Evolutionary conservation across 1,139 yeast genomes (phyloP).

Genomic region (Geotrichum bryndzae): DNA sequence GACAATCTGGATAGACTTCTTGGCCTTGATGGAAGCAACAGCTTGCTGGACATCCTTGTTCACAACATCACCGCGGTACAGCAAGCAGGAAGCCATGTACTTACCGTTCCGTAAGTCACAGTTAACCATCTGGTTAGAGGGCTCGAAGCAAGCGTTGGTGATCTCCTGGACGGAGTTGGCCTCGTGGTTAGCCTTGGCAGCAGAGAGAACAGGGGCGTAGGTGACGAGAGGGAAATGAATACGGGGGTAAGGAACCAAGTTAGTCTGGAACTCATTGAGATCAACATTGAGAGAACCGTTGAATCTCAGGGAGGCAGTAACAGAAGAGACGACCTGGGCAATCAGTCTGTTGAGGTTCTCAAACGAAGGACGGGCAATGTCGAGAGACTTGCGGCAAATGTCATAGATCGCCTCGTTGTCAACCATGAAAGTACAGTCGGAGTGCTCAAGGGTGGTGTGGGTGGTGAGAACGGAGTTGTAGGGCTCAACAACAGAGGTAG

Average conservation of each 20-base stretch:
- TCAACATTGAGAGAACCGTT: slow-evolving; percentile 96
- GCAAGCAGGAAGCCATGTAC: slow-evolving; percentile 96
- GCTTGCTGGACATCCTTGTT: slow-evolving; percentile 96
- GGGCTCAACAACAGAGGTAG: slow-evolving; percentile 97
- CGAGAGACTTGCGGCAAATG: slow-evolving; percentile 93
- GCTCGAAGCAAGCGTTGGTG: slow-evolving; percentile 96
- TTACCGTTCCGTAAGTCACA: slow-evolving; percentile 96
- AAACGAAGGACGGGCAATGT: slow-evolving; percentile 85
- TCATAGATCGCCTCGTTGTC: slow-evolving; percentile 98
- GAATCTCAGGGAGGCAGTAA: slow-evolving; percentile 95
- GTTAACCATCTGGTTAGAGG: slow-evolving; percentile 97
- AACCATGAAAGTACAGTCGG: slow-evolving; percentile 98
- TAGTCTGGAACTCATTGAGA: slow-evolving; percentile 94
- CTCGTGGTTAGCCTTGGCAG: slow-evolving; percentile 88
- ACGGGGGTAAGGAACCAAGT: slow-evolving; percentile 97
- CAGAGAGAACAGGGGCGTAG: slow-evolving; percentile 91
- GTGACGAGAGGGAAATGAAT: slow-evolving; percentile 98
- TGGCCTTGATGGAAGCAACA: slow-evolving; percentile 85
- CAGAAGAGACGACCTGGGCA: slow-evolving; percentile 96
- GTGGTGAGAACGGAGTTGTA: slow-evolving; percentile 95
- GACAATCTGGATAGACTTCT: slow-evolving; percentile 91
- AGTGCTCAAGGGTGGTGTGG: slow-evolving; percentile 93
- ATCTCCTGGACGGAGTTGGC: slow-evolving; percentile 85
- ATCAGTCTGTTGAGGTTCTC: slow-evolving; percentile 82
- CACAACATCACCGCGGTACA: slow-evolving; percentile 97